Base-by-base conservation (phyloP, 495 filamentous ascomycete species). In the Podospora didyma region DNA sequence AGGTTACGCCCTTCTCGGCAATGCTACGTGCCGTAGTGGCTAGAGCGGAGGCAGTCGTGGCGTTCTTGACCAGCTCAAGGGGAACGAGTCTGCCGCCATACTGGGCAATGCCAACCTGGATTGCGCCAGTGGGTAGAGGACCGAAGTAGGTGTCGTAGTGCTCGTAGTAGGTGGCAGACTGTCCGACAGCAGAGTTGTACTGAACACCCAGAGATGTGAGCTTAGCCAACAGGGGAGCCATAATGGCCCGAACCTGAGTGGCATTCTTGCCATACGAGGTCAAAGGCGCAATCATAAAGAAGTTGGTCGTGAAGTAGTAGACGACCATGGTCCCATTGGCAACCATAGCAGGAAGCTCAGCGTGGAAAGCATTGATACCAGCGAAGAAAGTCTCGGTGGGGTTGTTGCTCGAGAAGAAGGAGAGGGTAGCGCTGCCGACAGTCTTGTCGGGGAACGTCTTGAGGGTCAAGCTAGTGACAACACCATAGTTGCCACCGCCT, bases 71-170 rank as follows among this genome's bases (percentile, higher is more conserved):
- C 10, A 80, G 68, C n/a, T 65, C 61, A 39, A 78, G 73, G 5
- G 83, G 83, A 47, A 88, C 77, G 11, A 88, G 73, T 28, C 86
- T 79, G 31, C 84, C 82, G 20, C 83, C 84, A 63, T 81, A 82
- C 50, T 84, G 77, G 58, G 72, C 75, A 17, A 68, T 69, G 48
- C 74, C 69, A 41, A 81, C 75, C 10, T 68, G 69, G 48, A 82
- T 74, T 56, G 70, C 73, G 24, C 65, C 64, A 14, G 65, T 64
- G 19, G 68, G 66, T 9, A 76, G 66, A n/a, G 69, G 68, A 14
- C 68, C 71, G 54, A 79, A 69, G 64, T 75, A 75, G 12, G 56
- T 61, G 45, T 71, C 57, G 66, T 75, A 84, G 57, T 80, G 68
- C 17, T 73, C 70, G 28, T 75, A 68, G 63, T 76, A 83, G 56